Conservation (phyloP, 129 eudicot species). For the Ambrosia trifida region DNA sequence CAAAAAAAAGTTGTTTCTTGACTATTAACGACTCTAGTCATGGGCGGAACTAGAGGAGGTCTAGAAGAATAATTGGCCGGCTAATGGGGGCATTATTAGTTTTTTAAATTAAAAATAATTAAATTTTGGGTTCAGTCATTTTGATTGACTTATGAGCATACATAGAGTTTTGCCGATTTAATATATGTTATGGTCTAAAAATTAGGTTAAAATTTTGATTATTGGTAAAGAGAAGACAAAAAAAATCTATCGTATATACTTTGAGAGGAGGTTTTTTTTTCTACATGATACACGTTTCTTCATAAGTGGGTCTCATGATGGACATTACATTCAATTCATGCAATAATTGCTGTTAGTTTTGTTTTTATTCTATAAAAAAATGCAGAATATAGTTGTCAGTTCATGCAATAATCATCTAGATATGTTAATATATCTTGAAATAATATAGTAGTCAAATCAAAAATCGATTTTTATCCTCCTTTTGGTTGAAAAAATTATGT, state of each 20-base stretch:
- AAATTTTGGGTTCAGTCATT: no score
- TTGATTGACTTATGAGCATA: no score
- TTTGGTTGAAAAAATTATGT: no score
- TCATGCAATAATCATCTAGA: no score
- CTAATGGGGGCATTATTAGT: no score
- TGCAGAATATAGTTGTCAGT: no score
- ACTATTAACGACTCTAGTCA: neutral
- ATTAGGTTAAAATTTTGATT: neutral
- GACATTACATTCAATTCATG: conserved; percentile 7
- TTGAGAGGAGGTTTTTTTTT: neutral
- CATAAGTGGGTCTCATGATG: conserved; percentile 2
- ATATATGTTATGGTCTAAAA: neutral
- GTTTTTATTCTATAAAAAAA: neutral
- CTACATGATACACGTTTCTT: neutral
- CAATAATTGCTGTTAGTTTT: conserved; percentile 11
- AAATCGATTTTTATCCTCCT: neutral
- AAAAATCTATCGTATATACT: neutral
- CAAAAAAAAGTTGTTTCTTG: no score
- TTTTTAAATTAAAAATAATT: no score
- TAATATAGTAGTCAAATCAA: neutral
- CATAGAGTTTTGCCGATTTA: neutral
- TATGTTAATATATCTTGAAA: neutral
- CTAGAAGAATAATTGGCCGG: no score
- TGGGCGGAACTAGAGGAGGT: neutral
- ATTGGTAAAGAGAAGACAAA: neutral